Base-by-base conservation (phyloP, 1,284 basidiomycete species). In the Hemileia vastatrix region DNA sequence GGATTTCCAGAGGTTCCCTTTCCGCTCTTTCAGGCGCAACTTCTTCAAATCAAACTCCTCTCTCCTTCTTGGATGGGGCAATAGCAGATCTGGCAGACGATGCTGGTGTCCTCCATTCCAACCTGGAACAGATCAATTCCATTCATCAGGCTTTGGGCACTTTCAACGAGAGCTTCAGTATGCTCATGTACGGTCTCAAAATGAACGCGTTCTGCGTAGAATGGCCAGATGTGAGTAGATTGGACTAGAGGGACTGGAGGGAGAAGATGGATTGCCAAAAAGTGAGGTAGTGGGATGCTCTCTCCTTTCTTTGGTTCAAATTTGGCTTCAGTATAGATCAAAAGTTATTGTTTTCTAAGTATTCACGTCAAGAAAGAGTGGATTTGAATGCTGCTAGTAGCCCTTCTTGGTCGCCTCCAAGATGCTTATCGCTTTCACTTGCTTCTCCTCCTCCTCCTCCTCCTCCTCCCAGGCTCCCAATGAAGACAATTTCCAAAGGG, bases 131-230 rank as follows among this genome's bases (percentile, higher is more conserved):
- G 21, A 80, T 95, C 68, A 82, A 82, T 61, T 78, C 80, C 21
- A 82, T 95, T 62, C 84, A 87, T 72, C 80, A 85, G 54, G 85
- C 88, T 18, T 80, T 96, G 52, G 82, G 83, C 3, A 84, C 83
- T 9, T 95, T 96, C 79, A 94, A 95, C 74, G 92, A 96, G 75
- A 85, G 85, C 44, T 96, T 96, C 72, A 86, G 90, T 8, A 90
- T 88, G 74, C 93, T 86, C 81, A 77, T 95, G 18, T 93, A 92
- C 75, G 85, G 86, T 8, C 84, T 95, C 82, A 87, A 90, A 74
- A 94, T 95, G 89, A 93, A 94, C 72, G 86, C 90, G 0, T 83
- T 93, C 67, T 92, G 90, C 27, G 85, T 86, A 0, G 91, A 94
- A 75, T 95, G 90, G 90, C 83, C 83, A 0, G 86, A 93, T 81